Percentiles rank a stretch among this genome's conserved stretches.
phyloP scores from a whole-genome alignment of 2,329 filamentous ascomycete genomes.

The Conoideocrella luteorostrata region DNA sequence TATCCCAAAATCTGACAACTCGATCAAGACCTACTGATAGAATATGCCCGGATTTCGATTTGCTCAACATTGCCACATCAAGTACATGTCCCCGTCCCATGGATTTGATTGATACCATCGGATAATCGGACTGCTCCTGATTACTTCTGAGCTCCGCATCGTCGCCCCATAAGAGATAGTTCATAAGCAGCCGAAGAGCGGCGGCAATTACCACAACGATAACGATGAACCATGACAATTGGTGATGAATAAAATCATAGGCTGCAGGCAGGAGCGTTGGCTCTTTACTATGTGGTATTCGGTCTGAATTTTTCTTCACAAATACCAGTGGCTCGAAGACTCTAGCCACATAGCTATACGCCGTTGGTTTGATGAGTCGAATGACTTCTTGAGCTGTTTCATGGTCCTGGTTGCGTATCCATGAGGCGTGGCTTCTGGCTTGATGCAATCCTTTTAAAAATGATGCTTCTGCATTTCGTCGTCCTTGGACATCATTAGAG shows the following conservation, averaged over 20 bases:
- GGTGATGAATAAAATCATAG: constrained; percentile 62
- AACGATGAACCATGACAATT: constrained; percentile 53
- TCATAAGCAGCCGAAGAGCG: constrained; percentile 64
- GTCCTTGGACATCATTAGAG: constrained; percentile 12
- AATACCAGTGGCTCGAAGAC: constrained; percentile 72
- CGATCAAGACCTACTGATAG: constrained; percentile 67
- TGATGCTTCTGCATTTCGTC: constrained; percentile 27
- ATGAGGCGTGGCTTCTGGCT: constrained; percentile 67
- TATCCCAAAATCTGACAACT: constrained; percentile 59
- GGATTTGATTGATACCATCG: constrained; percentile 53
- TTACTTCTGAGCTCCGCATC: constrained; percentile 38
- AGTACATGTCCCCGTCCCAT: constrained; percentile 58
- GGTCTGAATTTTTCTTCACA: constrained; percentile 61
- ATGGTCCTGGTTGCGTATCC: constrained; percentile 72
- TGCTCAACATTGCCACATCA: constrained; percentile 60
- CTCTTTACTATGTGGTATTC: constrained; percentile 45
- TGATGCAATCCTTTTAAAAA: constrained; percentile 61
- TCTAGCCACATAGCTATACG: constrained; percentile 64
- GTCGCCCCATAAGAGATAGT: constrained; percentile 66
- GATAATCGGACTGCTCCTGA: constrained; percentile 36
- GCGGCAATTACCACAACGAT: constrained; percentile 57
- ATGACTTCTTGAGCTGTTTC: constrained; percentile 73
- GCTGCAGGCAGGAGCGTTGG: constrained; percentile 29
- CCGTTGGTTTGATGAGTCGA: constrained; percentile 64
- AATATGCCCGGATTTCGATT: constrained; percentile 58